Evolutionary conservation across 495 filamentous ascomycete genomes (phyloP).

Genomic region (Aspergillus panamensis): DNA sequence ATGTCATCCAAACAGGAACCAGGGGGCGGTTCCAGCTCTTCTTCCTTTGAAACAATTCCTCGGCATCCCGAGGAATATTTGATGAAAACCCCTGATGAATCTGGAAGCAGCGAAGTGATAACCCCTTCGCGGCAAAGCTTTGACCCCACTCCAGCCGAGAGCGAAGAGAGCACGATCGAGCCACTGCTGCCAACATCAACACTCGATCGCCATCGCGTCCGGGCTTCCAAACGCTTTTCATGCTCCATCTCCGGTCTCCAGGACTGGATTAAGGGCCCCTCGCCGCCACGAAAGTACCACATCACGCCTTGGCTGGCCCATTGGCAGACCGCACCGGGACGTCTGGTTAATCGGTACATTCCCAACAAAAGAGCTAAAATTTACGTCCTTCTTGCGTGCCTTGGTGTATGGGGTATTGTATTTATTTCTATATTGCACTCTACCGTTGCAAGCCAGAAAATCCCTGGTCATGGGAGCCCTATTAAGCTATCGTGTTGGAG

Average conservation of each 20-base stretch:
- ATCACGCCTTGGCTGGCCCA: constrained; percentile 61
- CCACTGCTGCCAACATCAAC: constrained; percentile 26
- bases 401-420: constrained; percentile 61
- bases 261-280: constrained; percentile 50
- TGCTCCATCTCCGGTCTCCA: constrained; percentile 27
- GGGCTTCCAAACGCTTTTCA: constrained; percentile 24
- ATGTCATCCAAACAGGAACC: constrained; percentile 16
- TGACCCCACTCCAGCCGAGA: constrained; percentile 19
- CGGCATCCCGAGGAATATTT: constrained; percentile 17
- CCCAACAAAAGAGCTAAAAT: constrained; percentile 50
- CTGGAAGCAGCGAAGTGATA: constrained; percentile 17
- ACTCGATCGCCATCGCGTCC: not conserved
- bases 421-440: constrained; percentile 62
- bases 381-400: constrained; percentile 43
- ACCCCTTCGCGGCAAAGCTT: constrained; percentile 15
- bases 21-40: constrained; percentile 15
- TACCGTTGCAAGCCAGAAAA: constrained; percentile 53
- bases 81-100: constrained; percentile 16
- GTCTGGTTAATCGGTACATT: constrained; percentile 54
- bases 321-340: constrained; percentile 60
- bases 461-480: constrained; percentile 60
- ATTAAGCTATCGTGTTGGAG: constrained; percentile 48
- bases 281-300: constrained; percentile 53
- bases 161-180: constrained; percentile 19
- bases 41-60: constrained; percentile 21